Percentiles rank a stretch among this genome's conserved stretches.
These are phyloP conservation scores for Erythrobasidium hasegawianum DNA, from an alignment of 1,284 basidiomycete species.

Conservation along the genomic window DNA sequence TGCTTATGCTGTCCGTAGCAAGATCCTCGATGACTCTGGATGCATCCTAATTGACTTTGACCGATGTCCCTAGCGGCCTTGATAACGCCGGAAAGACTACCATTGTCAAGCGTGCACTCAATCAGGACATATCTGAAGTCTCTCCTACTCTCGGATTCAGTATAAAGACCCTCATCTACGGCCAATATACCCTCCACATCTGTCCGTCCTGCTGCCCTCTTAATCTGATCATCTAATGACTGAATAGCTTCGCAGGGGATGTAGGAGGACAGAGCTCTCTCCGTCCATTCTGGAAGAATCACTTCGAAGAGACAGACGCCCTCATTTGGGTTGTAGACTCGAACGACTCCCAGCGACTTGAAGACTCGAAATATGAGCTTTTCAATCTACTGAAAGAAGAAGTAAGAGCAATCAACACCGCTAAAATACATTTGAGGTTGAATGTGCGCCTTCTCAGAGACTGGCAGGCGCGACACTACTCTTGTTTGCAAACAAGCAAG, in stretches of 20 bases:
- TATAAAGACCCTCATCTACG: conserved; percentile 90
- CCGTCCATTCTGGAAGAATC: conserved; percentile 97
- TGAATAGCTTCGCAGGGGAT: conserved; percentile 85
- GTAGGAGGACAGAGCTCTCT: conserved; percentile 94
- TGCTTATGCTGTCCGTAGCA: conserved; percentile 71
- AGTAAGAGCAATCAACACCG: conserved; percentile 55
- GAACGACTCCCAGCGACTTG: conserved; percentile 79
- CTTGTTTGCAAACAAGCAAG: conserved; percentile 99
- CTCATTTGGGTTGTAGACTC: conserved; percentile 99
- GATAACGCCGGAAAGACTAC: conserved; percentile 99
- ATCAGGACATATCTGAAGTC: conserved; percentile 63
- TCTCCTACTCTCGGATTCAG: conserved; percentile 97
- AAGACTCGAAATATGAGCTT: conserved; percentile 83
- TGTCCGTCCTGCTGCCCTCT: neutral
- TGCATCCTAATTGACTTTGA: neutral
- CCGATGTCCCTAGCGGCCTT: conserved; percentile 88
- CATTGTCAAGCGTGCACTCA: conserved; percentile 88
- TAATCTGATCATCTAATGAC: too few relatives aligned
- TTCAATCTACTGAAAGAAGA: conserved; percentile 83
- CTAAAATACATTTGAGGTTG: too few relatives aligned
- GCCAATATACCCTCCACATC: conserved; percentile 81
- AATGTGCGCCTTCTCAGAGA: conserved; percentile 58
- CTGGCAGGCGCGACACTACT: conserved; percentile 92
- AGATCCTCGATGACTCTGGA: neutral
- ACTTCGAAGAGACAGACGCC: conserved; percentile 97